Evolutionary conservation across 176 grass and related monocot species (phyloP).

Genomic region (Musa acuminata): DNA sequence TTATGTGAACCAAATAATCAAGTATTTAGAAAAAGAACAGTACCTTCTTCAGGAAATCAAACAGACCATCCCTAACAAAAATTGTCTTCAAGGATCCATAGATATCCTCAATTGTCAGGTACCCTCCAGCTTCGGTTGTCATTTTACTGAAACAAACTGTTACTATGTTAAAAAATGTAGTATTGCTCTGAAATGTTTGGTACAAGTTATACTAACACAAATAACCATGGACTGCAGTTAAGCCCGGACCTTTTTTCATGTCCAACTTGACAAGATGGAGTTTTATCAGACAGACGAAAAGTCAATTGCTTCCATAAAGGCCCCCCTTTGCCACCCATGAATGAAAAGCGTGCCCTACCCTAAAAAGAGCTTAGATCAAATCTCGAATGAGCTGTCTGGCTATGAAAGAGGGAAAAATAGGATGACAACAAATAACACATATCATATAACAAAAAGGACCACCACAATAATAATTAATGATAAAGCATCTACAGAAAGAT

Average conservation of each 20-base stretch:
- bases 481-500: neutral
- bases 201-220: neutral
- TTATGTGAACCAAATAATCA: neutral
- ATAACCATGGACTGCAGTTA: neutral
- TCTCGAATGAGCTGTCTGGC: neutral
- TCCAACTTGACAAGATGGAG: constrained; percentile 3
- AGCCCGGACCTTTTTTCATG: neutral
- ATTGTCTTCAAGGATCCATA: constrained; percentile 36
- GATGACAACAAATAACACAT: neutral
- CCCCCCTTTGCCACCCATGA: constrained; percentile 95
- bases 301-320: constrained; percentile 85
- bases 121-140: constrained; percentile 52
- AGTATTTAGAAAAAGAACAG: neutral
- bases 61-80: constrained; percentile 66
- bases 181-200: neutral
- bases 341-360: constrained; percentile 96
- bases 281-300: constrained; percentile 59
- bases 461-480: neutral
- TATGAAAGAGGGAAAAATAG: constrained; percentile 11
- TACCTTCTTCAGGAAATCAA: constrained; percentile 87
- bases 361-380: constrained; percentile 33
- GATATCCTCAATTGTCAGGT: constrained; percentile 45
- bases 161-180: neutral
- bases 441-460: neutral
- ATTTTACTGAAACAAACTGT: constrained; percentile 29